Percentiles rank a stretch among this genome's conserved stretches.
Evolutionary conservation across 106 monocot genomes (phyloP).

Genomic region (Platanthera zijinensis): DNA sequence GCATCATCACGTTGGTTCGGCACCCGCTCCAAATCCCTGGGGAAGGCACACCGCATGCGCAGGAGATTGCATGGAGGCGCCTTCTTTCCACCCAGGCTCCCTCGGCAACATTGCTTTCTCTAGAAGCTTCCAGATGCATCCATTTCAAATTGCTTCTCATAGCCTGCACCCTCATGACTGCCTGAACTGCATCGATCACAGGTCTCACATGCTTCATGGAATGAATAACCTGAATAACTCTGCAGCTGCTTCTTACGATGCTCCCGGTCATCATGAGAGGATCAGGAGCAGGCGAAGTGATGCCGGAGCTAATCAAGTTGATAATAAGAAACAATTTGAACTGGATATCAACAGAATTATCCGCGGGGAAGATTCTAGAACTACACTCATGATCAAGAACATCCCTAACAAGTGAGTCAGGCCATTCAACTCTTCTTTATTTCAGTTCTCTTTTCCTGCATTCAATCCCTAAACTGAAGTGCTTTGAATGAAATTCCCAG

Average conservation of each 20-base stretch:
- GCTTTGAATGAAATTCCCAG: constrained; percentile 19
- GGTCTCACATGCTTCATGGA: constrained; percentile 47
- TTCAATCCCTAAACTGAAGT: not conserved
- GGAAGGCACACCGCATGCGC: constrained; percentile 30
- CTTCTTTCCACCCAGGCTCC: constrained; percentile 55
- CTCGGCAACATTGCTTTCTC: constrained; percentile 57
- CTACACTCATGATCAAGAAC: constrained; percentile 98
- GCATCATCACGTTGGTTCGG: constrained; percentile 75
- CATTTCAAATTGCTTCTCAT: constrained; percentile 40
- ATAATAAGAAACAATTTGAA: constrained; percentile 87
- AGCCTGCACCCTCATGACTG: constrained; percentile 34
- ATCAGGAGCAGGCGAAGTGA: constrained; percentile 58
- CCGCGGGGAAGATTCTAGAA: constrained; percentile 67
- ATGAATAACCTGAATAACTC: constrained; percentile 44
- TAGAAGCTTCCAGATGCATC: constrained; percentile 43
- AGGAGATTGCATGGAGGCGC: constrained; percentile 22
- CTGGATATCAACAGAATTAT: constrained; percentile 82
- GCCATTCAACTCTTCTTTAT: not conserved
- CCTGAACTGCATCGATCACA: constrained; percentile 47
- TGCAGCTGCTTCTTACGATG: constrained; percentile 25
- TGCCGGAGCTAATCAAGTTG: constrained; percentile 32
- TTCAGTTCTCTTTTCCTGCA: not conserved
- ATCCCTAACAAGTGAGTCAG: constrained; percentile 86
- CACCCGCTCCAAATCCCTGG: constrained; percentile 73
- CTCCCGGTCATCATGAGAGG: constrained; percentile 30